A percentile compares a stretch with the other conserved stretches of the same genome.
phyloP scores from a whole-genome alignment of 1,284 basidiomycete species.

The Peniophora sp. region DNA sequence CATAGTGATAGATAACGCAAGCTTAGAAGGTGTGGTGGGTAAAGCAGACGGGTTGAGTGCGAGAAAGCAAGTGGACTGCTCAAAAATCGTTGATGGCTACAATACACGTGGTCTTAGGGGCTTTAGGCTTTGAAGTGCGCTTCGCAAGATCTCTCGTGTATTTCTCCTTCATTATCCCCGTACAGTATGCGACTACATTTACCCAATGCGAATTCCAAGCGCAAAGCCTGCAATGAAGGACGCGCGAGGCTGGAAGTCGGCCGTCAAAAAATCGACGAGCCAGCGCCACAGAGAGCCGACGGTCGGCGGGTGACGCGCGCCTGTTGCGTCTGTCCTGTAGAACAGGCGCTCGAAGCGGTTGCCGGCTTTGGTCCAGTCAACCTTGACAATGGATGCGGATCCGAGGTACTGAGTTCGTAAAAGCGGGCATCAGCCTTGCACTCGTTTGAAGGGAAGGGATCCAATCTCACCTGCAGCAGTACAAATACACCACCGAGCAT shows the following conservation, averaged over 20 bases:
- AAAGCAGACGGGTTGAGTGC: neutral
- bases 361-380: slow-evolving; percentile 69
- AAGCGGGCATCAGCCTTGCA: neutral
- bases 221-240: slow-evolving; percentile 68
- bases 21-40: neutral
- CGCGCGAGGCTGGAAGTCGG: slow-evolving; percentile 85
- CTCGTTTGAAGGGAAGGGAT: neutral
- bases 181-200: neutral
- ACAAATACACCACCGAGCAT: slow-evolving; percentile 82
- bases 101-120: neutral
- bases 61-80: neutral
- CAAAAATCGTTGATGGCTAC: neutral
- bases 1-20: slow-evolving; percentile 37
- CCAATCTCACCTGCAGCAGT: slow-evolving; percentile 65
- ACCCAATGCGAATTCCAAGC: slow-evolving; percentile 55
- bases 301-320: slow-evolving; percentile 48
- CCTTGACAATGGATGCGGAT: slow-evolving; percentile 60
- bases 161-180: neutral
- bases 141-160: neutral
- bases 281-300: slow-evolving; percentile 61
- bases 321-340: slow-evolving; percentile 45
- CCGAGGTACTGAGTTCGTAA: slow-evolving; percentile 62
- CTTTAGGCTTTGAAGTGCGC: neutral
- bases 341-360: slow-evolving; percentile 68
- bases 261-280: slow-evolving; percentile 81